Evolutionary conservation across 1,284 basidiomycete species (phyloP).

Genomic region (Pterula multifida): DNA sequence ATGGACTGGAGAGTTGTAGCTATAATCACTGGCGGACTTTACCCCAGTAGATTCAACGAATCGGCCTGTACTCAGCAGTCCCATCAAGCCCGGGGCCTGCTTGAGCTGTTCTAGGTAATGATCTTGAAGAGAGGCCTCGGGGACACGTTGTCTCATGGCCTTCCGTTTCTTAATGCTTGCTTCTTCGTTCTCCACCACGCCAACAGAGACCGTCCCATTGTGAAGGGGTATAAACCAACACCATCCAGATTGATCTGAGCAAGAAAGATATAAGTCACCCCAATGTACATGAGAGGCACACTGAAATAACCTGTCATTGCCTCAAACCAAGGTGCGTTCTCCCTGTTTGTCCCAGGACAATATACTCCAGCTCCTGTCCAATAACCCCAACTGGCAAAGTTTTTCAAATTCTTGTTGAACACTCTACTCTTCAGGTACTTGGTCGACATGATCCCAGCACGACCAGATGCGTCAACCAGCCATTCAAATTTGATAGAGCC

Average conservation of each 20-base stretch:
- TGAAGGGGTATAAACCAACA: constrained; percentile 69
- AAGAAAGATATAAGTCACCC: constrained; percentile 7
- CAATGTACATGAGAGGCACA: constrained; percentile 1
- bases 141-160: constrained; percentile 23
- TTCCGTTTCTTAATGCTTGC: constrained; percentile 28
- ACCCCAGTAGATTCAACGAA: constrained; percentile 27
- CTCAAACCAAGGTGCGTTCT: constrained; percentile 63
- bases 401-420: constrained; percentile 56
- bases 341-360: constrained; percentile 36
- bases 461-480: constrained; percentile 60
- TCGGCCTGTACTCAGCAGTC: constrained; percentile 38
- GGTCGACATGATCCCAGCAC: constrained; percentile 53
- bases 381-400: constrained; percentile 70
- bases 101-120: constrained; percentile 32
- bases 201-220: constrained; percentile 55
- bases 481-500: constrained; percentile 51
- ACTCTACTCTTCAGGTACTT: constrained; percentile 56
- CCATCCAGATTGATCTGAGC: constrained; percentile 63
- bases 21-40: constrained; percentile 45
- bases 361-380: constrained; percentile 48
- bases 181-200: constrained; percentile 59
- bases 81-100: constrained; percentile 41
- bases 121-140: constrained; percentile 22
- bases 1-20: constrained; percentile 54
- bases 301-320: constrained; percentile 43